Conservation (phyloP, 192 early-diverging fungal genomes). For the Coemansia sp. region DNA sequence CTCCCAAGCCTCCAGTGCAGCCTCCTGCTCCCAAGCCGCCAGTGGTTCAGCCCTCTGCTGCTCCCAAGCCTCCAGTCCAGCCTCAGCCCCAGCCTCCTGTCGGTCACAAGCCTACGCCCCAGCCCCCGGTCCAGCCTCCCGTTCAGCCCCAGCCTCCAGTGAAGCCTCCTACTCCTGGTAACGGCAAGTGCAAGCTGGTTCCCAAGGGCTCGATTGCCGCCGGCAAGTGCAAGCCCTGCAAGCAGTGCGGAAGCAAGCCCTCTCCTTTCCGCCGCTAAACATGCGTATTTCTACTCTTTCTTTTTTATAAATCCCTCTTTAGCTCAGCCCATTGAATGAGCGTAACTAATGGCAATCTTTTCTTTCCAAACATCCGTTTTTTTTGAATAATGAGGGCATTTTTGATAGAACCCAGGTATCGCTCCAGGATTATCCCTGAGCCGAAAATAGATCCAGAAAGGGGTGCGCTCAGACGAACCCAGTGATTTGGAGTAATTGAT, state of each 20-base stretch:
- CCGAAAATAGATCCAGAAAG: neutral
- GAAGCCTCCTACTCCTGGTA: neutral
- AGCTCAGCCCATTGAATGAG: neutral
- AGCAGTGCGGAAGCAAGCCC: constrained; percentile 35
- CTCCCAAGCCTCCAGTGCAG: neutral
- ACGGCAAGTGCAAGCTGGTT: constrained; percentile 56
- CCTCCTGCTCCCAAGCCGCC: neutral
- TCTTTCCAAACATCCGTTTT: neutral
- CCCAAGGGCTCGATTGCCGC: constrained; percentile 58
- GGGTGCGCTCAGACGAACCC: neutral
- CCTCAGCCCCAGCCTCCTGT: neutral
- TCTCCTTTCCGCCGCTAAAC: constrained; percentile 43
- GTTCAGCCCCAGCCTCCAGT: constrained; percentile 1
- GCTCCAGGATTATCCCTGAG: neutral
- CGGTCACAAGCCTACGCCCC: neutral
- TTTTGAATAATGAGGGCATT: neutral
- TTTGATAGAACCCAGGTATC: neutral
- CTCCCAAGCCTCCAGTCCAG: constrained; percentile 1
- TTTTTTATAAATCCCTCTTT: neutral
- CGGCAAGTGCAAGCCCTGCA: constrained; percentile 60
- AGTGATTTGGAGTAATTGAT: neutral
- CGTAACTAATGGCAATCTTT: constrained; percentile 6
- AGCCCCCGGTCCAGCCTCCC: constrained; percentile 1
- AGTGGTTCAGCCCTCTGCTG: neutral
- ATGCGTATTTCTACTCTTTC: neutral